Conservation (phyloP, 352 stramenopile species). For the Hyaloperonospora arabidopsidis region DNA sequence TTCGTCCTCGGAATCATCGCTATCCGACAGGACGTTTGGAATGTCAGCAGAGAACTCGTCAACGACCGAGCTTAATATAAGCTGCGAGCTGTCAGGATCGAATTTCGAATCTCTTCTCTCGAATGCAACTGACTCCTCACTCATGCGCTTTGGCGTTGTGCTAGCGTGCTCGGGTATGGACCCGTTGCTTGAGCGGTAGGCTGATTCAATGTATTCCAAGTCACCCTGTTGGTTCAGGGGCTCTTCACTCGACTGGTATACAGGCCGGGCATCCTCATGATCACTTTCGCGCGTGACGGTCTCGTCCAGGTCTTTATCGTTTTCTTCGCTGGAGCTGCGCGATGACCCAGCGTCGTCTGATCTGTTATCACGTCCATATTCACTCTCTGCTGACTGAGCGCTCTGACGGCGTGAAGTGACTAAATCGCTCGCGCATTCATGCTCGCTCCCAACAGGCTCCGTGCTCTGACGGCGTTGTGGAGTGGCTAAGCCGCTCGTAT, state of each 20-base stretch:
- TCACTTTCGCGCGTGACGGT: not conserved
- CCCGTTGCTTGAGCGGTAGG: constrained; percentile 6
- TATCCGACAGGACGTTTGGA: constrained; percentile 4
- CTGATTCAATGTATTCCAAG: not conserved
- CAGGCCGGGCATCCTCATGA: not conserved
- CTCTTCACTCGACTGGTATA: constrained; percentile 10
- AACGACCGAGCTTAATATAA: constrained; percentile 15
- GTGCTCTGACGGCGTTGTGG: not conserved
- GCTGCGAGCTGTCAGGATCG: constrained; percentile 17
- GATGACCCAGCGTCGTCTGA: not conserved
- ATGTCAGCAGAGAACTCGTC: constrained; percentile 25
- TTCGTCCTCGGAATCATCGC: constrained; percentile 19
- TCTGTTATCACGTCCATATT: constrained; percentile 1
- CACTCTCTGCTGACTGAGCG: constrained; percentile 1
- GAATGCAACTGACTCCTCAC: constrained; percentile 12
- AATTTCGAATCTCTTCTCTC: constrained; percentile 13
- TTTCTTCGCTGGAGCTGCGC: constrained; percentile 5
- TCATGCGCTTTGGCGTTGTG: constrained; percentile 3
- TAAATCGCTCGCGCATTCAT: not conserved
- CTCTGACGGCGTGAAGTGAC: not conserved
- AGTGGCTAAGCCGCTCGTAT: constrained; percentile 1
- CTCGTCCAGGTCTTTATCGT: not conserved
- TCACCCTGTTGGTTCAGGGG: constrained; percentile 9
- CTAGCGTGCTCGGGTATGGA: constrained; percentile 14
- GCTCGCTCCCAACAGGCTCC: not conserved